These are phyloP conservation scores for Diplodia corticola DNA, from an alignment of 2,329 filamentous ascomycete species.

Conservation along the genomic window DNA sequence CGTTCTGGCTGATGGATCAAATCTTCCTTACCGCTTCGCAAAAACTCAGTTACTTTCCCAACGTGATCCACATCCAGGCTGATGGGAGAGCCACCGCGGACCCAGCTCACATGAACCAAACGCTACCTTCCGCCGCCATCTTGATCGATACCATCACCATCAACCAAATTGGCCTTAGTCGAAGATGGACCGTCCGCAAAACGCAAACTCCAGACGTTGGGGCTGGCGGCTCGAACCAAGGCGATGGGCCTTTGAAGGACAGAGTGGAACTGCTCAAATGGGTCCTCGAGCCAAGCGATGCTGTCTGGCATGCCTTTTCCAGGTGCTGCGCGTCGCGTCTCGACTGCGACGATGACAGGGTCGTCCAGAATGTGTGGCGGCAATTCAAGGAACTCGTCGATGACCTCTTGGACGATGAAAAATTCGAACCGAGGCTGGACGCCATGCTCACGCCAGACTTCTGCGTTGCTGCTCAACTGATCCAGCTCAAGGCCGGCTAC, in stretches of 20 bases:
- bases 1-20: conserved; percentile 42
- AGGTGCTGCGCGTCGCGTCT: not conserved
- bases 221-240: not conserved
- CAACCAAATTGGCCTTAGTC: not conserved
- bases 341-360: not conserved
- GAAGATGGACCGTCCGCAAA: not conserved
- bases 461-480: conserved; percentile 31
- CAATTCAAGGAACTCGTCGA: conserved; percentile 31
- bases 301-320: conserved; percentile 32
- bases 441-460: conserved; percentile 36
- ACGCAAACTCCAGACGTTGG: not conserved
- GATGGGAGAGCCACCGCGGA: not conserved
- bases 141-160: too few species aligned
- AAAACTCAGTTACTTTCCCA: not conserved
- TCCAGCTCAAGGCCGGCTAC: conserved; percentile 39
- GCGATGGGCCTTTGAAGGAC: not conserved
- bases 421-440: conserved; percentile 33
- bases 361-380: conserved; percentile 33
- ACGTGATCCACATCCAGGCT: too few species aligned
- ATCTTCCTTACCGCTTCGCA: conserved; percentile 25
- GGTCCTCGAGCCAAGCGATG: conserved; percentile 33
- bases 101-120: not conserved
- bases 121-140: not conserved
- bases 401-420: conserved; percentile 32
- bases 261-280: conserved; percentile 35